A percentile compares a stretch with the other conserved stretches of the same genome.
These are phyloP conservation scores for Euphorbia pulcherrima DNA, from an alignment of 345 rosid species.

Conservation along the genomic window DNA sequence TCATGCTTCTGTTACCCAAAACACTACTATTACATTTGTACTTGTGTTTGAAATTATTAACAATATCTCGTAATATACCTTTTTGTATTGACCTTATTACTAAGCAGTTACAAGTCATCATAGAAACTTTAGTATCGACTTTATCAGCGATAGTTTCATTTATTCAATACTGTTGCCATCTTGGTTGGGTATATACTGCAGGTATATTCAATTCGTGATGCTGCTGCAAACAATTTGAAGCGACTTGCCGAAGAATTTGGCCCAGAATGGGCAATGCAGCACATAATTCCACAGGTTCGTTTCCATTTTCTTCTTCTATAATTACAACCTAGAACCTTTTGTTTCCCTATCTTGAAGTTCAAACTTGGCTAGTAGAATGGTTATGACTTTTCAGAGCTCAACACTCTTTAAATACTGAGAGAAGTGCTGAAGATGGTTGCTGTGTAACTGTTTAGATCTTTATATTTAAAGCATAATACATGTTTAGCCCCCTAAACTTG, in stretches of 20 bases:
- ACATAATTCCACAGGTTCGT: conserved; percentile 86
- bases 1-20: not conserved
- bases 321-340: not conserved
- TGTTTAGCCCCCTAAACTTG: too few species aligned
- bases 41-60: not conserved
- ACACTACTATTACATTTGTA: not conserved
- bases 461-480: too few species aligned
- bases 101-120: not conserved
- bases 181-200: conserved; percentile 20
- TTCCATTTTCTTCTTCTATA: not conserved
- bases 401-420: not conserved
- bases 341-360: not conserved
- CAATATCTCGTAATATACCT: not conserved
- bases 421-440: not conserved
- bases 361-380: not conserved
- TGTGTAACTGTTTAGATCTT: not conserved
- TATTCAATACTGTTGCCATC: not conserved
- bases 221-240: conserved; percentile 88
- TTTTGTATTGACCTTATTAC: not conserved
- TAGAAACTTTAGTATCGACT: not conserved
- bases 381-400: not conserved
- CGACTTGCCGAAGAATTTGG: conserved; percentile 98
- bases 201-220: conserved; percentile 94
- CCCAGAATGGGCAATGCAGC: conserved; percentile 99
- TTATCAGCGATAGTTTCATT: not conserved